Percentiles rank a stretch among this genome's conserved stretches.
Conservation (phyloP, 1,139 yeast genomes). For the Geotrichum histeridarum region DNA sequence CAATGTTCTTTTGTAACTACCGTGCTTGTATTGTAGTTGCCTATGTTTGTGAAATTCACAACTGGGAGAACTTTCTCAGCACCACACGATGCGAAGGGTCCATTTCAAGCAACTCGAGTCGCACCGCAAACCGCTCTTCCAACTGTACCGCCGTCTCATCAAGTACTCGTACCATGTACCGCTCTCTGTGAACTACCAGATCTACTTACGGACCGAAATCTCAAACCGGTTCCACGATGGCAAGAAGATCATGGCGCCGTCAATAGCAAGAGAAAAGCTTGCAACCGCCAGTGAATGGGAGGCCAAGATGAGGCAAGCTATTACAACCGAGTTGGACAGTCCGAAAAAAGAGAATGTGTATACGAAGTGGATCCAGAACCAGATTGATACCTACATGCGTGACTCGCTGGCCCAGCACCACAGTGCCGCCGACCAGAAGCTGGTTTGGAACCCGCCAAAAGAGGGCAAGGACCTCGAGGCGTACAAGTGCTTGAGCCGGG, state of each 20-base stretch:
- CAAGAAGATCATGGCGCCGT: constrained; percentile 9
- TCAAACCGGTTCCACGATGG: constrained; percentile 10
- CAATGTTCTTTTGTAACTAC: neutral
- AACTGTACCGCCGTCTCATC: constrained; percentile 11
- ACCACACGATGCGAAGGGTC: constrained; percentile 8
- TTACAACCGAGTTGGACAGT: neutral
- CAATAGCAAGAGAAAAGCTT: neutral
- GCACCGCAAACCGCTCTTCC: constrained; percentile 16
- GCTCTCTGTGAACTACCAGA: constrained; percentile 9
- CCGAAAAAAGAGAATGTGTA: neutral
- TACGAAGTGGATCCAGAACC: constrained; percentile 11
- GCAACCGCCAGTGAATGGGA: constrained; percentile 10
- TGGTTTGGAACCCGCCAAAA: constrained; percentile 1
- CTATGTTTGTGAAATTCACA: neutral
- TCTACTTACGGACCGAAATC: constrained; percentile 10
- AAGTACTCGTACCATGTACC: constrained; percentile 17
- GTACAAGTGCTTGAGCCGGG: constrained; percentile 2
- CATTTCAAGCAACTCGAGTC: constrained; percentile 16
- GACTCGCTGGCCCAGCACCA: neutral
- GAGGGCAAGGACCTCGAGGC: constrained; percentile 3
- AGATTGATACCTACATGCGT: constrained; percentile 3
- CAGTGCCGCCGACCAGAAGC: neutral
- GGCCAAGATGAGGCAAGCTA: constrained; percentile 8
- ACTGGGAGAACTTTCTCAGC: neutral
- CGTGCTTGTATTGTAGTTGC: neutral